phyloP scores from a whole-genome alignment of 768 basidiomycete genomes.

The Boletus rubescentipes region DNA sequence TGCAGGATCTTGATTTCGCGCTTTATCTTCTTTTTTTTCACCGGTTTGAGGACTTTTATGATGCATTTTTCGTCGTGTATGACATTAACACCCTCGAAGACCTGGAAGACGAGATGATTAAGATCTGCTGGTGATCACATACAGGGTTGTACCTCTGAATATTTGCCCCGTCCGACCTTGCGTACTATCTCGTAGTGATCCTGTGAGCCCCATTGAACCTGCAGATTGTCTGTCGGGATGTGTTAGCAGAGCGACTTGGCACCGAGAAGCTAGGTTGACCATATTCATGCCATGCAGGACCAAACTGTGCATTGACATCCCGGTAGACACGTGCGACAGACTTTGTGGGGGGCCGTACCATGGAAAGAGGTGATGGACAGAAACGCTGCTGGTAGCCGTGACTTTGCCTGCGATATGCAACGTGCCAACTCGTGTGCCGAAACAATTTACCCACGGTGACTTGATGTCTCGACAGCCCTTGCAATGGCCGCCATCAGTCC shows the following conservation, averaged over 20 bases:
- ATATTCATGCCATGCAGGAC: slow-evolving; percentile 94
- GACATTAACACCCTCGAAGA: slow-evolving; percentile 92
- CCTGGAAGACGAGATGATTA: slow-evolving; percentile 42
- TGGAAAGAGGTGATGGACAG: slow-evolving; percentile 32
- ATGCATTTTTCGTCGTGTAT: slow-evolving; percentile 93
- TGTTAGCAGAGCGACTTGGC: slow-evolving; percentile 10
- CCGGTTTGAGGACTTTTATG: slow-evolving; percentile 97
- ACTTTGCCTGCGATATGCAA: slow-evolving; percentile 9
- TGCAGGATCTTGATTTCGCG: slow-evolving; percentile 98
- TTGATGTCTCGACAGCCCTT: slow-evolving; percentile 30
- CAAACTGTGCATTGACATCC: slow-evolving; percentile 84
- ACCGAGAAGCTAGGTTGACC: slow-evolving; percentile 47
- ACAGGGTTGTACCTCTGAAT: slow-evolving; percentile 70
- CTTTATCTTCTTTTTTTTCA: slow-evolving; percentile 99
- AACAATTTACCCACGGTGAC: slow-evolving; percentile 30
- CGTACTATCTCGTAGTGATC: slow-evolving; percentile 98
- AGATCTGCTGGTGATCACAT: slow-evolving; percentile 12
- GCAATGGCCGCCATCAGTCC: slow-evolving; percentile 54
- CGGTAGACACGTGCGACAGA: slow-evolving; percentile 86
- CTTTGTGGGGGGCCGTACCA: slow-evolving; percentile 72
- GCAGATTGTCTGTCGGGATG: slow-evolving; percentile 73
- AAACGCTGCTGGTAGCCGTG: slow-evolving; percentile 7
- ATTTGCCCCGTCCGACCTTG: slow-evolving; percentile 94
- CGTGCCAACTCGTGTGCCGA: slow-evolving; percentile 10
- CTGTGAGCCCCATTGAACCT: slow-evolving; percentile 97